Evolutionary conservation across 73 alveolate genomes (phyloP), one percentile per base, ranked within the genome.

Genomic region (Symbiodinium pilosum): DNA sequence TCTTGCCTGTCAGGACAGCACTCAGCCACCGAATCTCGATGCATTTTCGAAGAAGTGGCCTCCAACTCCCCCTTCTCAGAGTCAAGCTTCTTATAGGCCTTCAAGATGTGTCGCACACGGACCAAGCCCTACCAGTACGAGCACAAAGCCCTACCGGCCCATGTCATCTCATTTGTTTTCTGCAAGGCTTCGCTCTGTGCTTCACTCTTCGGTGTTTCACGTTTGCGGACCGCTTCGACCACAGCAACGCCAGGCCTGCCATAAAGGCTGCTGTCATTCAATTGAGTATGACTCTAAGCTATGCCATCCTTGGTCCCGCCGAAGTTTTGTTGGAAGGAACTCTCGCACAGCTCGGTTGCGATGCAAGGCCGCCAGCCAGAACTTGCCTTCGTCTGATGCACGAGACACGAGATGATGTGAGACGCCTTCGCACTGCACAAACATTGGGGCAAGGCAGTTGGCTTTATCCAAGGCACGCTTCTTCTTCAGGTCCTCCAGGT

Each of bases 291-390:
- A 64, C 30, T 64, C 81, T 64, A 38, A 34, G 24, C 30, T 64
- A 2, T 47, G 59, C 14, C 21, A 47, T 47, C 95, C 95, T 88
- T 64, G 95, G 71, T 88, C 95, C 6, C 95, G 95, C 6, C 95
- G 95, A 3, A 88, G 86, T 83, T 43, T 40, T 83, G 39, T 88
- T 40, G 95, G 95, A 59, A 88, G 86, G 95, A 88, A 88, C 77
- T 88, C 95, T n/a, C 51, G 47, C 86, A 88, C 95, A 51, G 86
- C 95, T 0, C 39, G 2, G 68, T 88, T 88, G 43, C 44, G 86
- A 34, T 34, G 95, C 36, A 88, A 54, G 86, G 95, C 95, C 4
- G 95, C 95, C 39, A 88, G 69, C 95, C 95, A 88, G 95, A 88
- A 88, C 47, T 32, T 43, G 7, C 93, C 93, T 84, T 28, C 26